Base-by-base conservation (phyloP, 2,329 filamentous ascomycete genomes). In the Stemphylium lycopersici region DNA sequence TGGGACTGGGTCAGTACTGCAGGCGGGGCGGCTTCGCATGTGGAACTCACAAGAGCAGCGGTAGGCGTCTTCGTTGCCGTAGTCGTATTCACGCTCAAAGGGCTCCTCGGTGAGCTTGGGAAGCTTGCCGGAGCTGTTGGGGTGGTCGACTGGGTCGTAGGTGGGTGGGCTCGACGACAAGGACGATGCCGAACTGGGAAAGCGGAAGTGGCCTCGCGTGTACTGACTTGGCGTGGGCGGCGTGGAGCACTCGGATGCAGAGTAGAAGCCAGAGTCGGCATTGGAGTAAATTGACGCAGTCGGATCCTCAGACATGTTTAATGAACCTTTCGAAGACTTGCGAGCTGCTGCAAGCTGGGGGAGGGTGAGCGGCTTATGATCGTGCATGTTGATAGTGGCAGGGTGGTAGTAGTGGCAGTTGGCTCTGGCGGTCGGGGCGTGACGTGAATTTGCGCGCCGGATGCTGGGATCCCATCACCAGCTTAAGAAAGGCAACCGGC, bases 101-200 rank as follows among this genome's bases (percentile, higher is more conserved):
- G 89, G 87, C 68, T 96, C 92, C 74, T 97, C 93, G 68, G 92
- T 85, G 16, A 97, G 89, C 67, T 95, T 90, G 13, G 91, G 89
- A 58, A 97, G 80, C 76, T 90, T 90, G 66, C 82, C 80, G 0
- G 84, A 78, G 79, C 80, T 45, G 78, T 82, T 54, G 82, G 87
- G 55, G 81, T 88, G 50, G 81, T 87, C 58, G 75, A 68, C 77
- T 76, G 63, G 63, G 6, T 87, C 86, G 63, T 77, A 77, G 4
- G 74, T 70, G 16, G 82, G 78, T 13, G 84, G 79, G 54, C 71
- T 74, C 34, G 82, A 78, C 51, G 90, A 88, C 52, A 91, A 80
- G 4, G 92, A 96, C 1, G 92, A 96, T 24, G 84, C 83, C 0
- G 91, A 95, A 77, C 90, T 93, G 20, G 87, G 84, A 65, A 84